Conservation (phyloP, 768 basidiomycete genomes). For the Cytidiella melzeri region DNA sequence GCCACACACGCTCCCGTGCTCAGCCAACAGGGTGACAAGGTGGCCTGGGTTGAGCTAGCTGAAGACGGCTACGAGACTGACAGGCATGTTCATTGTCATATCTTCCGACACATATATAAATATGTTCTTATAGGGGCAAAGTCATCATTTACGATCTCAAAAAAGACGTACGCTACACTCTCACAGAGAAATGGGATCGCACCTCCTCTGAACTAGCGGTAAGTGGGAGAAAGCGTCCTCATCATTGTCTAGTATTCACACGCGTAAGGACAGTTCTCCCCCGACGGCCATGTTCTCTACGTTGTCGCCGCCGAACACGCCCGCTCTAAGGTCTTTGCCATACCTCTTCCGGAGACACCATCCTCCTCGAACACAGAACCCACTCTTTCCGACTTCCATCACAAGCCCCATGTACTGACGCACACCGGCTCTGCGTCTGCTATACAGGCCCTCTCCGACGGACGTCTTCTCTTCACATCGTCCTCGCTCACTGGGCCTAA, state of each 20-base stretch:
- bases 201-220: conserved; percentile 61
- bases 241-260: no score
- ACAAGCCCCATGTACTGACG: conserved; percentile 52
- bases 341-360: conserved; percentile 63
- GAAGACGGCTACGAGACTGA: conserved; percentile 90
- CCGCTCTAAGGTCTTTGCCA: conserved; percentile 62
- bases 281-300: conserved; percentile 62
- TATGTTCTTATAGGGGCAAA: conserved; percentile 46
- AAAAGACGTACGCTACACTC: conserved; percentile 58
- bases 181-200: conserved; percentile 84
- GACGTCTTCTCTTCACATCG: conserved; percentile 63
- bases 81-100: conserved; percentile 34
- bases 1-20: conserved; percentile 74
- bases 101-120: not conserved
- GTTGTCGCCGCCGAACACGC: conserved; percentile 76
- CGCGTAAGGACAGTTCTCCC: conserved; percentile 52
- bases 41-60: conserved; percentile 84
- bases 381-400: conserved; percentile 22
- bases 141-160: conserved; percentile 74
- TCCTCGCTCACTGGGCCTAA: conserved; percentile 77
- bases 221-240: no score
- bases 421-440: conserved; percentile 50
- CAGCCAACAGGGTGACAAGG: conserved; percentile 57
- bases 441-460: conserved; percentile 52
- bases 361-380: conserved; percentile 47